Percentiles rank a stretch among this genome's conserved stretches.
Conservation (phyloP, 1,139 yeast genomes). For the Nakaseomyces sp. region DNA sequence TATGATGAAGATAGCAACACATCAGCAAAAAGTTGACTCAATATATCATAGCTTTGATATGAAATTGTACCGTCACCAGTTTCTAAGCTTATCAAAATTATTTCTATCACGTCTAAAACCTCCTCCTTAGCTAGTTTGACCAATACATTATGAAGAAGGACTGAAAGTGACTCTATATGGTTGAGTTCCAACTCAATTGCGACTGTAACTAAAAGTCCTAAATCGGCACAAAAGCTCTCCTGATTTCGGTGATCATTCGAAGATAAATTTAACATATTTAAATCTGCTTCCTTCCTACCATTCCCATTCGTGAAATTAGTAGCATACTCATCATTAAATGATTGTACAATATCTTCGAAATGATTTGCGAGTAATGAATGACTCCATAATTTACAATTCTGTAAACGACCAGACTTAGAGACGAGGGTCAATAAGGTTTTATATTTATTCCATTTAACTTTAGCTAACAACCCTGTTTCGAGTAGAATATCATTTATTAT, state of each 20-base stretch:
- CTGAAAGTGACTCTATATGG: not conserved
- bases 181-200: not conserved
- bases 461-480: not conserved
- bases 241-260: not conserved
- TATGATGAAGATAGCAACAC: slow-evolving; percentile 17
- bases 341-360: not conserved
- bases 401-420: not conserved
- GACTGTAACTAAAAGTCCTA: not conserved
- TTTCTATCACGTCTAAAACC: not conserved
- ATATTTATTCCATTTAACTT: not conserved
- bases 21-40: slow-evolving; percentile 22
- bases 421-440: not conserved
- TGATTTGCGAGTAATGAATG: not conserved
- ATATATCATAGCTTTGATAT: no score
- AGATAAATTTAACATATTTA: not conserved
- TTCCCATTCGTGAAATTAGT: not conserved
- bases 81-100: not conserved
- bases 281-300: not conserved
- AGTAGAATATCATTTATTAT: not conserved
- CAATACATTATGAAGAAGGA: not conserved
- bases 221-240: not conserved
- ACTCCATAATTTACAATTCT: not conserved
- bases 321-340: not conserved
- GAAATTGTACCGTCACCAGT: no score
- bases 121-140: not conserved